Percentiles rank a stretch among this genome's conserved stretches.
phyloP scores from a whole-genome alignment of 768 basidiomycete genomes.

The Butyriboletus loyo region DNA sequence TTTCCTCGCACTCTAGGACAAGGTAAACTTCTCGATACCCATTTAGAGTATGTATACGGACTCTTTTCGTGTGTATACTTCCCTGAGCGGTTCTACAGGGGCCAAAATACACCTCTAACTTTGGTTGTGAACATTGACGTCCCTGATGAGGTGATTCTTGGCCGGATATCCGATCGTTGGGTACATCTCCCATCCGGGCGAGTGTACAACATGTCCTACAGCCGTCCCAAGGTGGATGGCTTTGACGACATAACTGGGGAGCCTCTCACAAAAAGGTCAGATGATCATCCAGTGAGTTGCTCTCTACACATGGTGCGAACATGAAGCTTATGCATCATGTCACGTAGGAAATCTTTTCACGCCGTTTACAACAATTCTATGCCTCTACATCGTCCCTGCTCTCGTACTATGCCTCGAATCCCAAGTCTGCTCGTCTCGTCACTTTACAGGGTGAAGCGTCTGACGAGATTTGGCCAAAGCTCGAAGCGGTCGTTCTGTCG shows the following conservation, averaged over 20 bases:
- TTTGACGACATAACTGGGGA: constrained; percentile 87
- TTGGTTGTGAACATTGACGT: constrained; percentile 86
- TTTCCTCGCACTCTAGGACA: constrained; percentile 90
- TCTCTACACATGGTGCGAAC: not conserved
- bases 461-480: constrained; percentile 87
- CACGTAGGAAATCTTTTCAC: constrained; percentile 70
- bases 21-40: constrained; percentile 71
- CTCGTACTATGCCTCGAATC: constrained; percentile 53
- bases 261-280: constrained; percentile 80
- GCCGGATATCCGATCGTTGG: constrained; percentile 88
- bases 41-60: constrained; percentile 54
- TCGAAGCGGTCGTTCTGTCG: constrained; percentile 58
- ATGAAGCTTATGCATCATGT: constrained; percentile 1
- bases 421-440: constrained; percentile 44
- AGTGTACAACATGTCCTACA: constrained; percentile 88
- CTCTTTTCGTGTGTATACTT: not conserved
- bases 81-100: constrained; percentile 37
- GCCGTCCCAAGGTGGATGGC: constrained; percentile 75
- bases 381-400: constrained; percentile 79
- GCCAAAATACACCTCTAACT: constrained; percentile 62
- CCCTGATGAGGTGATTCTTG: constrained; percentile 80
- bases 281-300: constrained; percentile 80
- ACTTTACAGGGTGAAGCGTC: constrained; percentile 72
- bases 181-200: constrained; percentile 85
- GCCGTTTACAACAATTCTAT: constrained; percentile 75